Conservation (phyloP, 2,329 filamentous ascomycete species). For the Alternaria sp. region DNA sequence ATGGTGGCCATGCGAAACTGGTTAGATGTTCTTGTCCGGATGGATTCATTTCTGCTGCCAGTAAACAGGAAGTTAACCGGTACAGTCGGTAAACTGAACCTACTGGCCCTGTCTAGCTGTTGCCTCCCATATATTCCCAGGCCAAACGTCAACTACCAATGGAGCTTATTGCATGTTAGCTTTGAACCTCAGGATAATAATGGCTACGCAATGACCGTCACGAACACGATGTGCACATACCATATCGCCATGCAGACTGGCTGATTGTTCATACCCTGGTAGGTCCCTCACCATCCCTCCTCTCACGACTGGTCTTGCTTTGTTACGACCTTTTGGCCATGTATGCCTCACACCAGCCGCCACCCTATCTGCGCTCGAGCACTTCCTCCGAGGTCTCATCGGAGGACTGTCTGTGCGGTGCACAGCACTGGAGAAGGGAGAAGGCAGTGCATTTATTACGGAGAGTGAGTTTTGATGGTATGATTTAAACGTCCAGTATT, state of each 20-base stretch:
- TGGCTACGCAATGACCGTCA: neutral
- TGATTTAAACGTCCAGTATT: no score
- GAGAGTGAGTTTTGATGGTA: no score
- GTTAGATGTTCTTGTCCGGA: no score
- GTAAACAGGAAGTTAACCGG: neutral
- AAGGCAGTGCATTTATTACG: neutral
- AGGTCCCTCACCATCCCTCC: no score
- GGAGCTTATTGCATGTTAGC: no score
- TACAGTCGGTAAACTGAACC: neutral
- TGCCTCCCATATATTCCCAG: no score
- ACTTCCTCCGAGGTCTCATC: neutral
- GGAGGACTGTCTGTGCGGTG: neutral
- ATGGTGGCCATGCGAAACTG: no score
- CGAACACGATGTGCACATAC: no score
- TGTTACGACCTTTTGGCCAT: neutral
- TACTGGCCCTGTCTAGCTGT: no score
- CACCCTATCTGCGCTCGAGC: slow-evolving; percentile 1
- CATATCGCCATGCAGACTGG: neutral
- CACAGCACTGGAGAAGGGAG: neutral
- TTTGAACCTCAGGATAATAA: neutral
- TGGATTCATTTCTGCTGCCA: no score
- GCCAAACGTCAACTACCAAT: neutral
- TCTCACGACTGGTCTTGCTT: neutral
- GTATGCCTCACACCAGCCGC: slow-evolving; percentile 7
- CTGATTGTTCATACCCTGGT: neutral